Evolutionary conservation across 805 yeast species (phyloP).

Genomic region (Saturnispora hagleri): DNA sequence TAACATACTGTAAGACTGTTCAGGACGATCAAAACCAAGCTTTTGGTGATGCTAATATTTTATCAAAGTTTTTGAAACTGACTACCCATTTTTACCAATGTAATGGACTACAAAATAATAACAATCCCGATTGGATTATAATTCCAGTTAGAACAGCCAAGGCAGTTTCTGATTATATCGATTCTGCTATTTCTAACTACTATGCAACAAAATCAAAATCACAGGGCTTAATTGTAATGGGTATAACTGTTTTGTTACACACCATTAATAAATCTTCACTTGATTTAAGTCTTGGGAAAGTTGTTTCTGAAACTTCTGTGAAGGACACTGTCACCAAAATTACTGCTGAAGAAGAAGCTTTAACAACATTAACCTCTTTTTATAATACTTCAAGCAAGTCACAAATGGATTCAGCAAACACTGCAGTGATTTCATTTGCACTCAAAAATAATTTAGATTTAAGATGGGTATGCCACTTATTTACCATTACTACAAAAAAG

Average conservation of each 20-base stretch:
- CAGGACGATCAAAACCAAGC: slow-evolving; percentile 22
- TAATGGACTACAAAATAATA: slow-evolving; percentile 16
- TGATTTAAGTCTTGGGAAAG: slow-evolving; percentile 15
- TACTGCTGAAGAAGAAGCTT: slow-evolving; percentile 14
- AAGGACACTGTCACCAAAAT: neutral
- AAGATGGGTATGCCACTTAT: slow-evolving; percentile 47
- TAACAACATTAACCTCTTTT: slow-evolving; percentile 42
- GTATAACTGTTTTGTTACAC: slow-evolving; percentile 32
- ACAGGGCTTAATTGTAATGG: slow-evolving; percentile 19
- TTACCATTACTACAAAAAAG: slow-evolving; percentile 63
- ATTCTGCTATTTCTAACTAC: slow-evolving; percentile 15
- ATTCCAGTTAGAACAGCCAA: slow-evolving; percentile 33
- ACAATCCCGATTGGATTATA: slow-evolving; percentile 37
- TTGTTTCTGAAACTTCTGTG: slow-evolving; percentile 2
- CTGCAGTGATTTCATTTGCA: slow-evolving; percentile 40
- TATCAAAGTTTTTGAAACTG: slow-evolving; percentile 31
- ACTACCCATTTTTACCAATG: slow-evolving; percentile 17
- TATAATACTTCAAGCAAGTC: slow-evolving; percentile 56
- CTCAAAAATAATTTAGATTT: slow-evolving; percentile 21
- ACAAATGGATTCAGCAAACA: slow-evolving; percentile 51
- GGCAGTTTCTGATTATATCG: slow-evolving; percentile 27
- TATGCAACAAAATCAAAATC: neutral
- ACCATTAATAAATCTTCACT: slow-evolving; percentile 22
- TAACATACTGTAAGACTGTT: slow-evolving; percentile 21
- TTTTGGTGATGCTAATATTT: slow-evolving; percentile 36